Conservation (phyloP, 2,329 filamentous ascomycete species). For the Tolypocladium paradoxum region DNA sequence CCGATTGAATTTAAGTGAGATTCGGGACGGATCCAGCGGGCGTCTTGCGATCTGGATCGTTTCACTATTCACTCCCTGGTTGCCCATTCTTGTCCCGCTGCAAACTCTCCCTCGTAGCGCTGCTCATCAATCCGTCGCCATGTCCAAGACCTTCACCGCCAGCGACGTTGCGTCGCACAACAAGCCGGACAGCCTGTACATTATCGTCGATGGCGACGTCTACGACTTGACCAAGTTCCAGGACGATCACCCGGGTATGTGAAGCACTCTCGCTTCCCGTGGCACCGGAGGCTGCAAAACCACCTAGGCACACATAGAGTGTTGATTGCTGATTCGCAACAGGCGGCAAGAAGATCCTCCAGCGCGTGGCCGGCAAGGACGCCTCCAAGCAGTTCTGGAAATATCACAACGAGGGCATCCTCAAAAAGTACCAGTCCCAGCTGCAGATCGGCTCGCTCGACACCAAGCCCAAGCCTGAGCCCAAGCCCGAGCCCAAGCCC, state of each 20-base stretch:
- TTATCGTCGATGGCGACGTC: constrained; percentile 88
- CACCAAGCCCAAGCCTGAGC: constrained; percentile 65
- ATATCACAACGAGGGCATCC: constrained; percentile 73
- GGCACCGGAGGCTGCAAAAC: neutral
- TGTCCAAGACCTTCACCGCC: constrained; percentile 80
- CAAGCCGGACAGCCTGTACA: constrained; percentile 76
- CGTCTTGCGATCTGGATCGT: neutral
- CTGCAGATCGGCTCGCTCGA: constrained; percentile 82
- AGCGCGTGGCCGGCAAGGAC: constrained; percentile 53
- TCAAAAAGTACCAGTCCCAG: constrained; percentile 75
- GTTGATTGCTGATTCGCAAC: neutral
- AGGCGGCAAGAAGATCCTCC: constrained; percentile 56
- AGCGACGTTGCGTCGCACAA: constrained; percentile 87
- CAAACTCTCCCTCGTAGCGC: neutral
- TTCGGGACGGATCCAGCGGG: neutral
- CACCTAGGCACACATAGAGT: neutral
- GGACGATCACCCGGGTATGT: constrained; percentile 69
- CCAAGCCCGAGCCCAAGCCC: constrained; percentile 32
- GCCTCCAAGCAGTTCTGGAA: constrained; percentile 61
- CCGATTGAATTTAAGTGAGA: neutral
- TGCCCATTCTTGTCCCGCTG: neutral
- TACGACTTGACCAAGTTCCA: constrained; percentile 89
- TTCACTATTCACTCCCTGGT: neutral
- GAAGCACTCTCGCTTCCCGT: neutral
- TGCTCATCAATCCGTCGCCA: constrained; percentile 27